Evolutionary conservation across 2,329 filamentous ascomycete genomes (phyloP).

Genomic region (Ceratocystis papillata): DNA sequence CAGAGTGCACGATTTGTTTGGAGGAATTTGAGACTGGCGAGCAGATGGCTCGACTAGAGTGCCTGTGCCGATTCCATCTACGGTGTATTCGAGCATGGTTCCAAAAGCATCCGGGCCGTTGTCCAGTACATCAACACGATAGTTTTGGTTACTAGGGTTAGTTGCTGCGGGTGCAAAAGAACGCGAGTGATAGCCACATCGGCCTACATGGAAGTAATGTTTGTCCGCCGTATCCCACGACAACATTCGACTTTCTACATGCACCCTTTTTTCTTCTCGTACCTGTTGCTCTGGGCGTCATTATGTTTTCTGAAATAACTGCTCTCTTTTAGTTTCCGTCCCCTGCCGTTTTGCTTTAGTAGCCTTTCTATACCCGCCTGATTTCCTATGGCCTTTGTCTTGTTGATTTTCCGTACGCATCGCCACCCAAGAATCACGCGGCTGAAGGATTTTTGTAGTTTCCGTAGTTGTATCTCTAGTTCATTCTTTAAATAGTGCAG

Average conservation of each 20-base stretch:
- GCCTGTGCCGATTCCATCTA: slow-evolving; percentile 53
- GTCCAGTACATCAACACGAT: slow-evolving; percentile 56
- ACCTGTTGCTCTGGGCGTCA: not conserved
- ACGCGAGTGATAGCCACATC: not conserved
- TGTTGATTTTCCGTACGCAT: not conserved
- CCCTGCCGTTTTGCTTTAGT: not conserved
- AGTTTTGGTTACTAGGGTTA: slow-evolving; percentile 40
- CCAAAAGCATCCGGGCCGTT: slow-evolving; percentile 49
- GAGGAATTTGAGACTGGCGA: slow-evolving; percentile 54
- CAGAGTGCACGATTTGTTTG: slow-evolving; percentile 57
- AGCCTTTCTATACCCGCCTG: not conserved
- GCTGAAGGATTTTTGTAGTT: no score
- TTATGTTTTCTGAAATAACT: not conserved
- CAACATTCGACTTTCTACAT: not conserved
- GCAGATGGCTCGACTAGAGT: slow-evolving; percentile 55
- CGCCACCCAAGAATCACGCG: not conserved
- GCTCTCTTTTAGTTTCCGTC: not conserved
- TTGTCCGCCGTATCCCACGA: not conserved
- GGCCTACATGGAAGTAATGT: not conserved
- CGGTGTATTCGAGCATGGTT: slow-evolving; percentile 54
- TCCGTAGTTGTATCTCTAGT: not conserved
- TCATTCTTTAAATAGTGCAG: not conserved
- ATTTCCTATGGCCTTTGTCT: not conserved
- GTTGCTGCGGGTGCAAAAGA: not conserved
- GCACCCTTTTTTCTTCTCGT: not conserved